A percentile compares a stretch with the other conserved stretches of the same genome.
Conservation (phyloP, 805 yeast species). For the Starmerella etchellsii region DNA sequence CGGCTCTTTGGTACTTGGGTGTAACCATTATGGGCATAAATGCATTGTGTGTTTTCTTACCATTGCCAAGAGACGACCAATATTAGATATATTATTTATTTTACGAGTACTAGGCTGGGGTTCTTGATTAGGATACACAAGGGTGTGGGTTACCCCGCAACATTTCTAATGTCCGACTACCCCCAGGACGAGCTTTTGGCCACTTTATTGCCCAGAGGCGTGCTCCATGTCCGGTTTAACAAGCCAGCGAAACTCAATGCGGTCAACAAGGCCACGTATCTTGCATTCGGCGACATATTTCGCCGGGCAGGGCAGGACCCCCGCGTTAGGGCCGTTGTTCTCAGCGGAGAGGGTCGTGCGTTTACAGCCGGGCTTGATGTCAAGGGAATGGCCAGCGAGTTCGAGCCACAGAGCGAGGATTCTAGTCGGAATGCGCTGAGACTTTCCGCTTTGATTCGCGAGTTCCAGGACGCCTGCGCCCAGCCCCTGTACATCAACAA, state of each 20-base stretch:
- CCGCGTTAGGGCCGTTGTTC: conserved; percentile 40
- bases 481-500: conserved; percentile 23
- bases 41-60: conserved; percentile 7
- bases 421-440: conserved; percentile 24
- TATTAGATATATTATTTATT: neutral
- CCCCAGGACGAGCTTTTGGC: conserved; percentile 43
- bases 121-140: too few species aligned
- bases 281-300: conserved; percentile 41
- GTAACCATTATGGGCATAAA: conserved; percentile 24
- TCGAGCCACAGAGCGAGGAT: conserved; percentile 19
- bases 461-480: conserved; percentile 46
- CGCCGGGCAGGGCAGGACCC: conserved; percentile 33
- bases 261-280: conserved; percentile 42
- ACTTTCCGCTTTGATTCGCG: conserved; percentile 32
- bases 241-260: conserved; percentile 51
- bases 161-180: conserved; percentile 30
- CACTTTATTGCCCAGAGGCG: conserved; percentile 33
- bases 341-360: conserved; percentile 43
- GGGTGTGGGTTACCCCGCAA: neutral
- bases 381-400: conserved; percentile 20
- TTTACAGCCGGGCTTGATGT: conserved; percentile 60
- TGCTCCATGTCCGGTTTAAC: conserved; percentile 48
- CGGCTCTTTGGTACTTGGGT: conserved; percentile 29
- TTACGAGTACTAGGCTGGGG: too few species aligned
- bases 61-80: neutral